Conservation (phyloP, 176 grass and related monocot genomes). For the Triticum monococcum region DNA sequence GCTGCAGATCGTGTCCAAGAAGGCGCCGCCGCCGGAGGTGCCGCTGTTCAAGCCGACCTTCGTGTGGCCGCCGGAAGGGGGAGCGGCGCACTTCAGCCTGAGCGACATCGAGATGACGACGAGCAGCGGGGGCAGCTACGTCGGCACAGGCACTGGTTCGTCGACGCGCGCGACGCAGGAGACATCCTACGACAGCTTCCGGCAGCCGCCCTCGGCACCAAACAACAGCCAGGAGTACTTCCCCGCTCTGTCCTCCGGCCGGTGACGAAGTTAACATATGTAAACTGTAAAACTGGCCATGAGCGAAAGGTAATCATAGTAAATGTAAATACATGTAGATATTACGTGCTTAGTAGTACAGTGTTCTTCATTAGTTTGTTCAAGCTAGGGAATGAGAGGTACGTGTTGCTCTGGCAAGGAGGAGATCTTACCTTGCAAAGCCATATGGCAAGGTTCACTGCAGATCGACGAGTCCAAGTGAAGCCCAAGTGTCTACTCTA, state of each 20-base stretch:
- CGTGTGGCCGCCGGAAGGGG: conserved; percentile 50
- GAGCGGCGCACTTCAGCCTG: neutral
- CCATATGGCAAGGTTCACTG: neutral
- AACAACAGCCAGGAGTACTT: conserved; percentile 31
- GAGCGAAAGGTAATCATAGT: neutral
- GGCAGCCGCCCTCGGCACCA: neutral
- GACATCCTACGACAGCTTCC: conserved; percentile 7
- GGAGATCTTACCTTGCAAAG: neutral
- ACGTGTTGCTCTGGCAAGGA: neutral
- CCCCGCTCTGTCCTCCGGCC: conserved; percentile 36
- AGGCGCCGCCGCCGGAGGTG: conserved; percentile 38
- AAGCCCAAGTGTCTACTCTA: neutral
- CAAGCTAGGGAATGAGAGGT: neutral
- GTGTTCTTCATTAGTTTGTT: neutral
- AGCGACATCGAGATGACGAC: conserved; percentile 24
- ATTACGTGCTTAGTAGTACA: neutral
- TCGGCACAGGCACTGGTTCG: neutral
- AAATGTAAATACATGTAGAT: conserved; percentile 33
- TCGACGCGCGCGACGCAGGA: neutral
- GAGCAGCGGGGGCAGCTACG: neutral
- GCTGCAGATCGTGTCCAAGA: conserved; percentile 46
- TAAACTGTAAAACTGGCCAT: neutral
- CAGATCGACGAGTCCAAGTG: neutral
- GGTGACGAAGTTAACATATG: neutral
- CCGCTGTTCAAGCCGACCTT: conserved; percentile 35